These are phyloP conservation scores for Yamadazyma spencermartinsiae DNA, from an alignment of 1,139 yeast species.

Conservation along the genomic window DNA sequence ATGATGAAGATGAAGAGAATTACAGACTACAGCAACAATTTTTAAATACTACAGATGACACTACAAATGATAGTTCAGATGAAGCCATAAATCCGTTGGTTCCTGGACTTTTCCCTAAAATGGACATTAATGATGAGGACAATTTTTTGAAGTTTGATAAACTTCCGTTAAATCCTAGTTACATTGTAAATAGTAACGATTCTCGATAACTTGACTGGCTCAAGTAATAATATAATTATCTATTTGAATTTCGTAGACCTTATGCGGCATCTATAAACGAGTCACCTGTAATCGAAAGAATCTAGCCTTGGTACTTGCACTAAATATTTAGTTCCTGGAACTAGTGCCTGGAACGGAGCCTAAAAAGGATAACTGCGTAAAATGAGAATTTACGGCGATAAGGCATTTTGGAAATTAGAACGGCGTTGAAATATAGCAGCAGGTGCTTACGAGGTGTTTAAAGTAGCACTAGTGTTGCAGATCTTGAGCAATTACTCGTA, in stretches of 20 bases:
- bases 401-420: too few species aligned
- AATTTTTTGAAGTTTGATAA: conserved; percentile 21
- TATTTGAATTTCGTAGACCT: background rate
- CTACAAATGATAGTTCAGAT: background rate
- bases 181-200: conserved; percentile 10
- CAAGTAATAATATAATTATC: conserved; percentile 1
- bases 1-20: conserved; percentile 13
- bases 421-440: too few species aligned
- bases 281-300: too few species aligned
- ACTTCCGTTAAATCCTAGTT: conserved; percentile 33
- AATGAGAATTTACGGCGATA: too few species aligned
- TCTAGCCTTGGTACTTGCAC: too few species aligned
- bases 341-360: too few species aligned
- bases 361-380: too few species aligned
- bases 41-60: background rate
- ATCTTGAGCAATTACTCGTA: too few species aligned
- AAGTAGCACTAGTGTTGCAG: too few species aligned
- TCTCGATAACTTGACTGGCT: conserved; percentile 10
- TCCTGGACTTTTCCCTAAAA: conserved; percentile 41
- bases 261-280: background rate
- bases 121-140: conserved; percentile 25
- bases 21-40: background rate
- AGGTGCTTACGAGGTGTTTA: too few species aligned
- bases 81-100: conserved; percentile 21
- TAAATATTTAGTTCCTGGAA: too few species aligned